phyloP scores from a whole-genome alignment of 2,329 filamentous ascomycete genomes.

The Nigrospora oryzae region DNA sequence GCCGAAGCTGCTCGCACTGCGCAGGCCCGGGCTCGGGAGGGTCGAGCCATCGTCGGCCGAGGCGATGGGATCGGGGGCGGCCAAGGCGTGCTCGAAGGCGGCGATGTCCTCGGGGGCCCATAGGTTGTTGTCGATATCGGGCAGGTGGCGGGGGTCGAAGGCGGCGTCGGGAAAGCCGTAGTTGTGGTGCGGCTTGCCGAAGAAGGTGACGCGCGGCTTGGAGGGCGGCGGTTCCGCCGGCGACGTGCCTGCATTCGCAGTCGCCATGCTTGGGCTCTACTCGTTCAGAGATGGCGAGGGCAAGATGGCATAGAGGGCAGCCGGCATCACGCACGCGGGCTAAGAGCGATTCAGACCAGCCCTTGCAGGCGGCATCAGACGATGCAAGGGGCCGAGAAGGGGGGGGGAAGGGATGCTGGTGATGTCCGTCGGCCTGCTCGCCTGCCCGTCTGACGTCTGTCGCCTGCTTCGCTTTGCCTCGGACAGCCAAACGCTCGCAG shows the following conservation, averaged over 20 bases:
- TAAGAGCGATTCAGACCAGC: no score
- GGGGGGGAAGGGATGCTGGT: no score
- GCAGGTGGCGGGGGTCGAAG: conserved; percentile 62
- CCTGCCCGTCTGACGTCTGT: neutral
- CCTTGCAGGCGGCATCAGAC: no score
- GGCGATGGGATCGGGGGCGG: conserved; percentile 69
- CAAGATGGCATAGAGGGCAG: no score
- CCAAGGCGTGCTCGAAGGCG: conserved; percentile 73
- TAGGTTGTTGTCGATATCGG: conserved; percentile 76
- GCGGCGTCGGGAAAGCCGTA: conserved; percentile 54
- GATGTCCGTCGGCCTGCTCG: neutral
- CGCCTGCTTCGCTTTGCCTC: no score
- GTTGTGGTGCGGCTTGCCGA: conserved; percentile 18
- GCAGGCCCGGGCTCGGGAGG: conserved; percentile 31
- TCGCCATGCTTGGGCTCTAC: no score
- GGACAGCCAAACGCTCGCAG: no score
- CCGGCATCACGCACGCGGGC: no score
- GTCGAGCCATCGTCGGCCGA: conserved; percentile 42
- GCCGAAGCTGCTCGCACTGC: conserved; percentile 29
- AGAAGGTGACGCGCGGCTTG: conserved; percentile 5
- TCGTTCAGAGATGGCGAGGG: no score
- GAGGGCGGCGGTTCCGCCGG: no score
- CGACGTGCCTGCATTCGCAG: no score
- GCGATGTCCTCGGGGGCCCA: conserved; percentile 62
- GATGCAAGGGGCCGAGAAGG: no score